Evolutionary conservation across 495 filamentous ascomycete species (phyloP).

Genomic region (Hypoxylon fuscum): DNA sequence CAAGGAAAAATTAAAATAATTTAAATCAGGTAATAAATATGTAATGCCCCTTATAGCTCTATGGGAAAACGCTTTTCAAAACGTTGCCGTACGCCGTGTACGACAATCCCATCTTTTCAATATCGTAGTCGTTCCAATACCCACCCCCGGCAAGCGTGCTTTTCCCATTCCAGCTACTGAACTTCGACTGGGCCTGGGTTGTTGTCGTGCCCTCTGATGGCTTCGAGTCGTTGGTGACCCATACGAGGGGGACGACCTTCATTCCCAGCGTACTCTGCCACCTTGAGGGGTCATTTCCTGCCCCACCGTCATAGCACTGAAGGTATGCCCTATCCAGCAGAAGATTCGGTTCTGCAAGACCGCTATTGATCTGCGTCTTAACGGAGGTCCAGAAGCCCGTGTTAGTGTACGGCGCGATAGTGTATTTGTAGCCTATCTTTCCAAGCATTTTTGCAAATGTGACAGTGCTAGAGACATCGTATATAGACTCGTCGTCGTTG

Average conservation of each 20-base stretch:
- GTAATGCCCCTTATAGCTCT: too few species aligned
- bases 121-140: slow-evolving; percentile 58
- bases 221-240: slow-evolving; percentile 57
- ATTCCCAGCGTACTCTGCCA: slow-evolving; percentile 50
- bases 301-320: slow-evolving; percentile 55
- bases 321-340: slow-evolving; percentile 52
- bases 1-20: too few species aligned
- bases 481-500: slow-evolving; percentile 56
- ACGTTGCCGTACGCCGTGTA: slow-evolving; percentile 50
- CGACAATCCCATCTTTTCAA: slow-evolving; percentile 54
- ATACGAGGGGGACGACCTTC: slow-evolving; percentile 55
- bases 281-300: slow-evolving; percentile 46
- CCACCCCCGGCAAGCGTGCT: slow-evolving; percentile 50
- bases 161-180: slow-evolving; percentile 44
- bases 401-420: slow-evolving; percentile 53
- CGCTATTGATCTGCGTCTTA: slow-evolving; percentile 43
- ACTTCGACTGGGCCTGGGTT: slow-evolving; percentile 46
- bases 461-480: slow-evolving; percentile 51
- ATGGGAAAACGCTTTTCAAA: slow-evolving; percentile 47
- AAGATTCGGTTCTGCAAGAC: slow-evolving; percentile 30
- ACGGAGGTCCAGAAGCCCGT: slow-evolving; percentile 45
- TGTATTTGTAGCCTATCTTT: slow-evolving; percentile 49
- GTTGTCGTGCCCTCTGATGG: slow-evolving; percentile 48
- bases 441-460: slow-evolving; percentile 53
- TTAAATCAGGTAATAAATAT: too few species aligned